Evolutionary conservation across 805 yeast genomes (phyloP).

Genomic region (Ogataea siamensis): DNA sequence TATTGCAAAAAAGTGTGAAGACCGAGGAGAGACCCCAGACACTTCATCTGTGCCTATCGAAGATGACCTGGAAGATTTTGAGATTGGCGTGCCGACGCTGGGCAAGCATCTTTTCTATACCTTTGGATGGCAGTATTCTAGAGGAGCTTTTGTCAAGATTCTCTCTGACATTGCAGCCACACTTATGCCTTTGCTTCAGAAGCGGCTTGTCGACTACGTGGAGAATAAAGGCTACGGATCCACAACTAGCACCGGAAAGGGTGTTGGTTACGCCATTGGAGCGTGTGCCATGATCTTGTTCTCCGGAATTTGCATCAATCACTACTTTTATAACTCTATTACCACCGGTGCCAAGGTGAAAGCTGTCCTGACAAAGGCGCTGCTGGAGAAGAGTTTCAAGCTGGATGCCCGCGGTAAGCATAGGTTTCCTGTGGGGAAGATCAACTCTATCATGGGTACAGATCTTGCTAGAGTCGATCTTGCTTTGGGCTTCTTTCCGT

Average conservation of each 20-base stretch:
- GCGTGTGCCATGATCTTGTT: conserved; percentile 53
- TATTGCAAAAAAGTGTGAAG: conserved; percentile 30
- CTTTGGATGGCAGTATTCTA: conserved; percentile 44
- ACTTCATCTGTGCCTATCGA: conserved; percentile 14
- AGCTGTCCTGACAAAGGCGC: conserved; percentile 64
- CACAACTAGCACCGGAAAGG: conserved; percentile 48
- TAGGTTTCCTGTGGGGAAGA: conserved; percentile 63
- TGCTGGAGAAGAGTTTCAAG: conserved; percentile 62
- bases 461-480: conserved; percentile 79
- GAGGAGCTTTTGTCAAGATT: conserved; percentile 41
- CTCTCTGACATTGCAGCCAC: conserved; percentile 48
- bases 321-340: conserved; percentile 59
- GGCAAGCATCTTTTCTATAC: conserved; percentile 46
- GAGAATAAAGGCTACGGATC: conserved; percentile 45
- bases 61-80: conserved; percentile 29
- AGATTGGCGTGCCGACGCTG: conserved; percentile 21
- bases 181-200: conserved; percentile 64
- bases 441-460: conserved; percentile 77
- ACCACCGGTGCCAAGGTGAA: conserved; percentile 68
- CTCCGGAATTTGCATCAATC: conserved; percentile 51
- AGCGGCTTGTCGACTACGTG: conserved; percentile 61
- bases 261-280: conserved; percentile 80
- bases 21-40: conserved; percentile 24
- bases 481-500: conserved; percentile 67
- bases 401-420: conserved; percentile 61